Evolutionary conservation across 768 basidiomycete species (phyloP), one percentile per base, ranked within the genome.

Genomic region (Mycena amicta): DNA sequence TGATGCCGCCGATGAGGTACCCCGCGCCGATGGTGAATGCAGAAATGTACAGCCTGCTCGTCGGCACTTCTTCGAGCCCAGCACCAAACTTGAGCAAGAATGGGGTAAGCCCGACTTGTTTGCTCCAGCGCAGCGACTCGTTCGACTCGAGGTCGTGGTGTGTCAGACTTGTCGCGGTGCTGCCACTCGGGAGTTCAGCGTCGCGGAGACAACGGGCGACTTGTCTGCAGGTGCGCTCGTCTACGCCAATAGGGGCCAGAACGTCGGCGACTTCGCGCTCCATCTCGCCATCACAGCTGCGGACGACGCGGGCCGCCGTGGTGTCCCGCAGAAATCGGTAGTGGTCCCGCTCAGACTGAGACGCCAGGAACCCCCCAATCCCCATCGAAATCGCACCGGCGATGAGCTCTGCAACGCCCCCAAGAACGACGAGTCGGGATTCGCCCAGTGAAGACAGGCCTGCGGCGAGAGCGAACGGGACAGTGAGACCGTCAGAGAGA

Each of bases 371-470:
- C 20, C 96, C 96, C 52, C 97, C 97, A 39, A 99, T 91, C 60
- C 97, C 97, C 96, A 99, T 99, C 2, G 92, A 94, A 46, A 98
- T 92, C 13, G 95, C 92, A 5, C 97, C 97, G 1, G 95, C 93
- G 56, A 96, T 93, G 64, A 99, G 88, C 71, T 99, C 97, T 1
- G 97, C 96, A 31, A 97, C 76, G 16, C 97, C 97, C 53, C 94
- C 96, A 27, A 96, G 83, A 50, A 96, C 89, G 61, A 99, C 97
- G n/a, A 98, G 82, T 54, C 82, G 86, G 5, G 93, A 94, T 58
- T 91, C 87, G 47, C 95, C 95, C 37, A 97, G 81, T 12, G 94
- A 89, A 12, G 92, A 91, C 25, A 95, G 82, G 55, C 94, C 94
- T 4, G 94, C 94, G 2, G 94, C 85, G 37, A 96, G 77, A 8